These are phyloP conservation scores for Rhynchosporium agropyri DNA, from an alignment of 2,329 filamentous ascomycete species.

Conservation along the genomic window DNA sequence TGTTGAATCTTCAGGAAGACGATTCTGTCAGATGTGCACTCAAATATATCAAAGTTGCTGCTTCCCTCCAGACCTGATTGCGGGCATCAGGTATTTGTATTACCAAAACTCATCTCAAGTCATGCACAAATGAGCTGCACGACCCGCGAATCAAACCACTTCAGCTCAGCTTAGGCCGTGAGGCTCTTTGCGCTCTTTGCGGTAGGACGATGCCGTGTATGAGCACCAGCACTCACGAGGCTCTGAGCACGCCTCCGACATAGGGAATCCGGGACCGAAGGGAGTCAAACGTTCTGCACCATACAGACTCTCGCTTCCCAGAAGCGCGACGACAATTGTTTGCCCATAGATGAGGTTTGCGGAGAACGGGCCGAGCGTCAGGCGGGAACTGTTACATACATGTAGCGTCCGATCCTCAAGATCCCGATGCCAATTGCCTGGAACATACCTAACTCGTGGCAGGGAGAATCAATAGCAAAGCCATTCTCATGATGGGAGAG, in stretches of 20 bases:
- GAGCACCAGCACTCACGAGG: constrained; percentile 25
- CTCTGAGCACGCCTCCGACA: constrained; percentile 4
- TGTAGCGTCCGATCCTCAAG: constrained; percentile 16
- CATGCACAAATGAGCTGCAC: constrained; percentile 18
- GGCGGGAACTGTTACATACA: constrained; percentile 27
- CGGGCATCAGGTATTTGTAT: constrained; percentile 2
- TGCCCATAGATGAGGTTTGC: constrained; percentile 6
- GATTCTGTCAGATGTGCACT: not conserved
- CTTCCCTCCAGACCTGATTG: not conserved
- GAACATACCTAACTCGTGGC: not conserved
- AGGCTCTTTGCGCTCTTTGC: not conserved
- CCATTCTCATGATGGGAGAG: constrained; percentile 3
- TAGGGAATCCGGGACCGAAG: constrained; percentile 2
- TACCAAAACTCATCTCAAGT: not conserved
- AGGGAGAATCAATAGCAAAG: no score
- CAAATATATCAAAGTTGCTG: constrained; percentile 14
- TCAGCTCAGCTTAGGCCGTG: not conserved
- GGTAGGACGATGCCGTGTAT: constrained; percentile 17
- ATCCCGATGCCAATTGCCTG: constrained; percentile 9
- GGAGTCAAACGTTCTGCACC: not conserved
- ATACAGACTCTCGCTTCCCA: not conserved
- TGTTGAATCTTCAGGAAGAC: no score
- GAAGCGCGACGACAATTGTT: constrained; percentile 25
- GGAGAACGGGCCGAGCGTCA: constrained; percentile 18
- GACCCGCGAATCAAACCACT: constrained; percentile 25